phyloP scores from a whole-genome alignment of 495 filamentous ascomycete species.

The Aeminium ludgeri region DNA sequence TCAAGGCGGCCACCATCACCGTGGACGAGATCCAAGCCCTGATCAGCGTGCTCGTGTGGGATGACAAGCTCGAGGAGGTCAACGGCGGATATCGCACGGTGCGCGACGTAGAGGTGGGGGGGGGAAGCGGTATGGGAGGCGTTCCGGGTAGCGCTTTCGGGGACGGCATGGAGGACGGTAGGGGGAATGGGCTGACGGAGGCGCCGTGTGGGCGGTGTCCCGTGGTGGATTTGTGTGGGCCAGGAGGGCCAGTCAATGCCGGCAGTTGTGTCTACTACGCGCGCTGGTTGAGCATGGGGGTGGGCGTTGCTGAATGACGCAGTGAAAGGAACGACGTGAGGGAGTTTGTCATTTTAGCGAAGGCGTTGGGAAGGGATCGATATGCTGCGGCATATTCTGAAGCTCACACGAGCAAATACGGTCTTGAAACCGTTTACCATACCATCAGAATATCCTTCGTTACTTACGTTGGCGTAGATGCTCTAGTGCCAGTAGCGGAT shows the following conservation, averaged over 20 bases:
- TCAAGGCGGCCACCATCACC: constrained; percentile 42
- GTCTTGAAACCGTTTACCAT: too few species aligned
- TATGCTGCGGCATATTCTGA: too few species aligned
- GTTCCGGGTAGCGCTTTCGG: too few species aligned
- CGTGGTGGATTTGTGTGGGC: constrained; percentile 80
- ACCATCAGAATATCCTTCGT: too few species aligned
- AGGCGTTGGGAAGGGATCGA: neutral
- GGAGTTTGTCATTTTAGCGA: neutral
- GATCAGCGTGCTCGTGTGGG: constrained; percentile 70
- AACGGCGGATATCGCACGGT: constrained; percentile 14
- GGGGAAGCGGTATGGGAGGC: constrained; percentile 29
- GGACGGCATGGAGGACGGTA: constrained; percentile 20
- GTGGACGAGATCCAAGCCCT: constrained; percentile 63
- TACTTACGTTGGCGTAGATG: too few species aligned
- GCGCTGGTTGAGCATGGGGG: constrained; percentile 42
- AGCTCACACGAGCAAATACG: too few species aligned
- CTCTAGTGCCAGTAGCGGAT: constrained; percentile 11
- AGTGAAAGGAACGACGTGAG: neutral
- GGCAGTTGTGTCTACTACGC: constrained; percentile 82
- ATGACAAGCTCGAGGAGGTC: constrained; percentile 49
- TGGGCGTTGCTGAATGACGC: neutral
- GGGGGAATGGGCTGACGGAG: constrained; percentile 54
- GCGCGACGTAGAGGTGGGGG: constrained; percentile 29
- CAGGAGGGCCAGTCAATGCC: constrained; percentile 74
- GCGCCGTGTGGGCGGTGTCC: constrained; percentile 84